A percentile compares a stretch with the other conserved stretches of the same genome.
phyloP scores from a whole-genome alignment of 805 yeast species.

The Pichia nanzhaoensis region DNA sequence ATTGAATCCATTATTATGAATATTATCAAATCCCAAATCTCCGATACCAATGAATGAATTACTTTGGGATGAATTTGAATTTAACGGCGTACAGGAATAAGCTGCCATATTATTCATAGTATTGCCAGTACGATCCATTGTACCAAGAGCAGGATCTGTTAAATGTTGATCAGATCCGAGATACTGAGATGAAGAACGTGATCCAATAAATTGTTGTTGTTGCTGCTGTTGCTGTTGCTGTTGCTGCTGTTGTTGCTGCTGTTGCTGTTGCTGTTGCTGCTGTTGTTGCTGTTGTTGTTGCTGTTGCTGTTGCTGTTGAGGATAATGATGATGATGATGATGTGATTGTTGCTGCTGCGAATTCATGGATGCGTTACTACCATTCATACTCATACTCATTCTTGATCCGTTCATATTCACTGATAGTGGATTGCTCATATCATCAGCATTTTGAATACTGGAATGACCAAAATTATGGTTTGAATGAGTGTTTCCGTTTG shows the following conservation, averaged over 20 bases:
- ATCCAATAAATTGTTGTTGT: background rate
- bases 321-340: background rate
- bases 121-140: constrained; percentile 6
- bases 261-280: background rate
- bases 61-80: background rate
- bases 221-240: background rate
- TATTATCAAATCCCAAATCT: background rate
- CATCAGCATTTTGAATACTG: background rate
- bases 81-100: background rate
- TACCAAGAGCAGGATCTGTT: constrained; percentile 8
- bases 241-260: background rate
- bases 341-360: background rate
- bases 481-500: background rate
- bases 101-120: constrained; percentile 1
- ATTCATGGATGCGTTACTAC: constrained; percentile 1
- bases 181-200: constrained; percentile 5
- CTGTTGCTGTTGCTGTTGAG: background rate
- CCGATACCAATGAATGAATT: constrained; percentile 1
- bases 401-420: constrained; percentile 4
- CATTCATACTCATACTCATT: constrained; percentile 5
- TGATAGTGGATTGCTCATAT: constrained; percentile 1
- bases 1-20: background rate
- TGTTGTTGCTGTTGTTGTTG: background rate
- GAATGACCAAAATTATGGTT: background rate
- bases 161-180: background rate